Base-by-base conservation (phyloP, 352 stramenopile genomes). In the Peronospora belbahrii region DNA sequence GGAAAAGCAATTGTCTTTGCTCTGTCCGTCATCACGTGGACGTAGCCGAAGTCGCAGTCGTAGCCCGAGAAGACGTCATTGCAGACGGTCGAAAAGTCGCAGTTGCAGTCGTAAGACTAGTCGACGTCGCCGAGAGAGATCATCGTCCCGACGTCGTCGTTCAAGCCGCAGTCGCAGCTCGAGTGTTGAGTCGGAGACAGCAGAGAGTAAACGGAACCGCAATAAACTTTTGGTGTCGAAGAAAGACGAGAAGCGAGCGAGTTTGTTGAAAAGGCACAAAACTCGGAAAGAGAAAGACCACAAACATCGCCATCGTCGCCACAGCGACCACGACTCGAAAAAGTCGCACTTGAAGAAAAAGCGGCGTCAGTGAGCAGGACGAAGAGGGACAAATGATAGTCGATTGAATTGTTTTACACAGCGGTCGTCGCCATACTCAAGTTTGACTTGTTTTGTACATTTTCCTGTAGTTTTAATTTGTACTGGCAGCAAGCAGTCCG, bases 251-350 rank as follows among this genome's bases (percentile, higher is more conserved):
- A 65, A 66, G 32, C 37, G 51, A 8, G 60, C 61, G 22, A 56
- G 41, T 20, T 67, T 55, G 40, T 59, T 48, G 10, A 62, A 59
- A 18, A 73, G 63, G 0, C 67, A 80, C 36, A 68, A 67, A 33
- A 48, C 67, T 47, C 76, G 61, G 49, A 79, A 78, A 18, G 55
- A 79, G 14, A 69, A 68, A 39, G 57, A 67, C 1, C 71, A 53
- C 52, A 74, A 73, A 30, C 49, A 66, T 34, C 62, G 45, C 11
- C 59, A 46, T 25, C 63, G 38, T 28, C 52, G 37, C 32, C 62
- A 67, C 40, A 42, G n/a, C n/a, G n/a, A 38, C 28, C 53, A 51
- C 32, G 52, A 67, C 32, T 61, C 46, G 15, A 48, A 60, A 22
- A 56, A 62, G 15, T 46, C 36, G 1, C 37, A 65, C 23, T 43